phyloP scores from a whole-genome alignment of 2,329 filamentous ascomycete species.

The Cucurbitaria berberidis region DNA sequence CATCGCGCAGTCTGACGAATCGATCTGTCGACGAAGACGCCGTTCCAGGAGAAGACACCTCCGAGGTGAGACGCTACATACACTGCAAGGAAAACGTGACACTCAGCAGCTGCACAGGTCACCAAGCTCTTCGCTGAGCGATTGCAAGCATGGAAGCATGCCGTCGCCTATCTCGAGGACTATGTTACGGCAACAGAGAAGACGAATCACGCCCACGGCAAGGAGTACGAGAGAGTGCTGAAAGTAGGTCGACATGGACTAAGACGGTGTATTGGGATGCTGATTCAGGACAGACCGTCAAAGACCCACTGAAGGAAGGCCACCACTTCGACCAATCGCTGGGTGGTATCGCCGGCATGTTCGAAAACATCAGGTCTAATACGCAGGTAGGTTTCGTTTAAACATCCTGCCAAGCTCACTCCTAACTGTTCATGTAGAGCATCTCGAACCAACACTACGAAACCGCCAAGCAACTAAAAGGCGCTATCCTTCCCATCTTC shows the following conservation, averaged over 20 bases:
- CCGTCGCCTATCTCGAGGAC: conserved; percentile 87
- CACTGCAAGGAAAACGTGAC: too few species aligned
- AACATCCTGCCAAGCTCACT: background rate
- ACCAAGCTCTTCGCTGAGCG: conserved; percentile 78
- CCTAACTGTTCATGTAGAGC: conserved; percentile 58
- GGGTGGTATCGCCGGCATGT: conserved; percentile 87
- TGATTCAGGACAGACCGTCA: conserved; percentile 70
- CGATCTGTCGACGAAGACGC: conserved; percentile 52
- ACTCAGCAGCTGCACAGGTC: conserved; percentile 19
- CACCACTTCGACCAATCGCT: conserved; percentile 91
- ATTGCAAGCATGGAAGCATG: conserved; percentile 94
- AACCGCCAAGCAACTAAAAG: conserved; percentile 89
- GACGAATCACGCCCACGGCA: conserved; percentile 80
- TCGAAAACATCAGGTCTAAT: conserved; percentile 92
- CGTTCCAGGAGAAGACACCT: conserved; percentile 57
- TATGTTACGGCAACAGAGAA: conserved; percentile 88
- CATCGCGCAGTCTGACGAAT: conserved; percentile 41
- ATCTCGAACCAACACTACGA: conserved; percentile 88
- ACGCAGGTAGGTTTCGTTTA: conserved; percentile 65
- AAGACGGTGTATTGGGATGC: background rate
- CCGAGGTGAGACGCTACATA: conserved; percentile 38
- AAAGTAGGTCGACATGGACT: conserved; percentile 66
- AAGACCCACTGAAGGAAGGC: conserved; percentile 82
- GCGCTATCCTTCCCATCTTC: conserved; percentile 83
- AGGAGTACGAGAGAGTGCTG: conserved; percentile 93